Percentiles rank a stretch among this genome's conserved stretches.
Conservation (phyloP, 139 green algal genomes). For the Chlamydomonas sp. region DNA sequence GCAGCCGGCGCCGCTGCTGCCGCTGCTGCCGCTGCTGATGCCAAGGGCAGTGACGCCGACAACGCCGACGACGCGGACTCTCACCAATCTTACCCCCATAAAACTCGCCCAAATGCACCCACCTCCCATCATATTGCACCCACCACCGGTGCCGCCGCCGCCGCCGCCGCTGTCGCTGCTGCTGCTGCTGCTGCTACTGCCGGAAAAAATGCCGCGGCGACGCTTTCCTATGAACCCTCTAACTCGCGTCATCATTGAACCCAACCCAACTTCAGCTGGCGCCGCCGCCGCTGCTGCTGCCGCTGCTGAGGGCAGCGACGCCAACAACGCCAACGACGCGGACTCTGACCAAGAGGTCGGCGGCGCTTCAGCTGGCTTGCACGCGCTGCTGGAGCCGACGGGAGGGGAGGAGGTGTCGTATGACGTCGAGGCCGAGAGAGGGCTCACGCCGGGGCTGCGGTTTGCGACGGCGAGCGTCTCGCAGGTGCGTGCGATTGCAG, state of each 20-base stretch:
- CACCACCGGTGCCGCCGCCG: too few relatives aligned
- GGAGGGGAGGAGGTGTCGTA: neutral
- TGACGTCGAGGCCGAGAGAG: neutral
- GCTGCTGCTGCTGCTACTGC: too few relatives aligned
- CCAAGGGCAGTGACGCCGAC: neutral
- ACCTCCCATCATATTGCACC: too few relatives aligned
- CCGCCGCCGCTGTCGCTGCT: too few relatives aligned
- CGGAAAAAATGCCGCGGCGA: too few relatives aligned
- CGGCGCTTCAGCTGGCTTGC: neutral
- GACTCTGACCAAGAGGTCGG: neutral
- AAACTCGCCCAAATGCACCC: too few relatives aligned
- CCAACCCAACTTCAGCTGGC: neutral
- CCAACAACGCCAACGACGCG: neutral
- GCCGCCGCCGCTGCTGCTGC: neutral
- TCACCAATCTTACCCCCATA: too few relatives aligned
- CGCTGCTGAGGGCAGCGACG: neutral
- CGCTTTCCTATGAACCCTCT: too few relatives aligned
- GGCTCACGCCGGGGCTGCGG: neutral
- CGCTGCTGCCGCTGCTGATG: neutral
- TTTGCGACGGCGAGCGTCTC: too few relatives aligned
- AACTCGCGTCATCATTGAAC: too few relatives aligned
- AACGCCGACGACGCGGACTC: slow-evolving; percentile 1
- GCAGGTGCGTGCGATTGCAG: too few relatives aligned
- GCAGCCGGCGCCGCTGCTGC: neutral
- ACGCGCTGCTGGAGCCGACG: neutral